Percentiles rank a stretch among this genome's conserved stretches.
Evolutionary conservation across 1,284 basidiomycete genomes (phyloP).

Genomic region (Marasmius fiardii): DNA sequence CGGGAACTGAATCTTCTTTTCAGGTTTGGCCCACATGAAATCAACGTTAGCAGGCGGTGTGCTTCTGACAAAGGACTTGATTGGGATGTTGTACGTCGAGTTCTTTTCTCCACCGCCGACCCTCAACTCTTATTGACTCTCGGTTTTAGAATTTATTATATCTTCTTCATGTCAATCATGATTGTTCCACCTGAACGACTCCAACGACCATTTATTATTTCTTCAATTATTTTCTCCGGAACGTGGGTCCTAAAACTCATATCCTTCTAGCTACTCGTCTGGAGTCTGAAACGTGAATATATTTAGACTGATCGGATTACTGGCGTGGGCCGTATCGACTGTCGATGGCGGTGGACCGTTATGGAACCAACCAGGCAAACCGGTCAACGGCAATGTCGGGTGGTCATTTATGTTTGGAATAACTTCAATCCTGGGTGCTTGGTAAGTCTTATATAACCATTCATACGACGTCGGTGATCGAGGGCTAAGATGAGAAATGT

Average conservation of each 20-base stretch:
- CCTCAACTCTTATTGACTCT: too few relatives aligned
- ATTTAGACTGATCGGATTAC: slow-evolving; percentile 16
- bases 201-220: slow-evolving; percentile 17
- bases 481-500: not conserved
- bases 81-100: slow-evolving; percentile 18
- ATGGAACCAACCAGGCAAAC: slow-evolving; percentile 15
- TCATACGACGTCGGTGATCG: not conserved
- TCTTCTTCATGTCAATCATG: slow-evolving; percentile 19
- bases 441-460: not conserved
- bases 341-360: slow-evolving; percentile 15
- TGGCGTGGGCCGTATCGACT: slow-evolving; percentile 18
- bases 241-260: slow-evolving; percentile 8
- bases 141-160: slow-evolving; percentile 16
- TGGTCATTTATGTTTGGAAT: slow-evolving; percentile 15
- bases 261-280: not conserved
- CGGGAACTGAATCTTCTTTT: not conserved
- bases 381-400: slow-evolving; percentile 17
- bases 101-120: slow-evolving; percentile 3
- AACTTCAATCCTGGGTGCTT: slow-evolving; percentile 7
- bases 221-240: slow-evolving; percentile 14
- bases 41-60: slow-evolving; percentile 17
- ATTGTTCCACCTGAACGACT: slow-evolving; percentile 17
- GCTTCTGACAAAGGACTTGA: slow-evolving; percentile 18
- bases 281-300: not conserved
- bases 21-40: slow-evolving; percentile 14